Base-by-base conservation (phyloP, 768 basidiomycete genomes). In the Tylopilus cervinicoccineus region DNA sequence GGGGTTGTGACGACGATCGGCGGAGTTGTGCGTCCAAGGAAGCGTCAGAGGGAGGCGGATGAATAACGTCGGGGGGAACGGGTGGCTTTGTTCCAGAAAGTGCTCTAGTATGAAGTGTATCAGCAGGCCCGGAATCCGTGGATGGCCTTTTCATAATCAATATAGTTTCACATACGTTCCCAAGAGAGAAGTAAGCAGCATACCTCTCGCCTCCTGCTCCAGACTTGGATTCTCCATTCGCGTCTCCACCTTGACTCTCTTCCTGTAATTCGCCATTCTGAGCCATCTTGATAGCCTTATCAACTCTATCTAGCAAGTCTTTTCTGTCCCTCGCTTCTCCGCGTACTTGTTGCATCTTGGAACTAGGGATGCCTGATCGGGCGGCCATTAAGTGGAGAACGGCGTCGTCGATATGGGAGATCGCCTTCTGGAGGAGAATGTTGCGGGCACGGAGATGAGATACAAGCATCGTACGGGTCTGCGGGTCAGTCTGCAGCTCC, bases 331-430 rank as follows among this genome's bases (percentile, higher is more conserved):
- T 64, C 41, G 64, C 63, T 54, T 62, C 64, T 10, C 53, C 56
- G 26, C 61, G 61, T 19, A 66, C 61, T 44, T 66, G 58, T 29
- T 66, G 62, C 34, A 64, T 64, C 33, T 57, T 66, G 43, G 62
- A 56, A 48, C 47, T 64, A 6, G 63, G 62, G 27, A 66, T 61
- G 31, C 62, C 64, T 10, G 64, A 64, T 66, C 64, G 53, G 45
- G 64, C 63, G 36, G 63, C 63, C 59, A 64, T 53, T 4, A 64
- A 43, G 46, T 57, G 53, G 28, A 64, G 64, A 32, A 64, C 59
- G 11, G 62, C 64, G 53, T 66, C 59, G 38, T 64, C 63, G n/a
- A 64, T 64, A 31, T 55, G 64, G 43, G 64, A 58, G 47, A 64
- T 64, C 47, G 63, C 64, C 51, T 57, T 64, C 40, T 66, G 63